Conservation (phyloP, 129 eudicot species). For the Erigeron canadensis region DNA sequence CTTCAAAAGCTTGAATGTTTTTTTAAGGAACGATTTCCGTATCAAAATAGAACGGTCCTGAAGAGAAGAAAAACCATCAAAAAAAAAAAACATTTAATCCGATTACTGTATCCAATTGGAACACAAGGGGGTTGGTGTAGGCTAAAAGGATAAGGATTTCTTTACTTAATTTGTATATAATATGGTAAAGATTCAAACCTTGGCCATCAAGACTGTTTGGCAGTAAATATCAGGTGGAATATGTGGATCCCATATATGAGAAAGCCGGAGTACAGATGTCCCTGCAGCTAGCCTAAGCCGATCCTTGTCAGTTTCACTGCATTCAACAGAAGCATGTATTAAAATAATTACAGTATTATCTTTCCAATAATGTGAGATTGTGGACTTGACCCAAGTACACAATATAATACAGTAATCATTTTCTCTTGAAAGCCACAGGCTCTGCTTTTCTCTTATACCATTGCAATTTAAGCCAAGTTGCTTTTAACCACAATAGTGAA, state of each 20-base stretch:
- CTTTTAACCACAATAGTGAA: not conserved
- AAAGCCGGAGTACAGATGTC: constrained; percentile 81
- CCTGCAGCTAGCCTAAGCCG: constrained; percentile 80
- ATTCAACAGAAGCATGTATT: constrained; percentile 19
- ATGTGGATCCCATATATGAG: constrained; percentile 86
- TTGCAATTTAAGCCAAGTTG: constrained; percentile 4
- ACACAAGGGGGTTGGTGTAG: not conserved
- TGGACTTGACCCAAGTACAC: not conserved
- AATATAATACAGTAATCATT: not conserved
- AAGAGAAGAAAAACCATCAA: not conserved
- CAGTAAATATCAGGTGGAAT: constrained; percentile 72
- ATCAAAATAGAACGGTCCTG: constrained; percentile 67
- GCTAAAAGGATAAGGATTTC: constrained; percentile 4
- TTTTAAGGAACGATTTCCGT: constrained; percentile 55
- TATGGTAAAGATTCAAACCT: constrained; percentile 48
- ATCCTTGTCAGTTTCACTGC: constrained; percentile 62
- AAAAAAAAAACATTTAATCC: not conserved
- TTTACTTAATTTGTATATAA: not conserved
- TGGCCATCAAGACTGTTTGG: constrained; percentile 61
- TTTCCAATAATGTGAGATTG: constrained; percentile 2
- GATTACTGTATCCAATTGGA: not conserved
- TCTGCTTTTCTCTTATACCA: not conserved
- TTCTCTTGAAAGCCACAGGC: not conserved
- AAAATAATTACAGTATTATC: not conserved
- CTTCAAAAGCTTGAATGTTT: constrained; percentile 64